Percentiles rank a stretch among this genome's conserved stretches.
Conservation (phyloP, 2,329 filamentous ascomycete species). For the Xylariales sp. region DNA sequence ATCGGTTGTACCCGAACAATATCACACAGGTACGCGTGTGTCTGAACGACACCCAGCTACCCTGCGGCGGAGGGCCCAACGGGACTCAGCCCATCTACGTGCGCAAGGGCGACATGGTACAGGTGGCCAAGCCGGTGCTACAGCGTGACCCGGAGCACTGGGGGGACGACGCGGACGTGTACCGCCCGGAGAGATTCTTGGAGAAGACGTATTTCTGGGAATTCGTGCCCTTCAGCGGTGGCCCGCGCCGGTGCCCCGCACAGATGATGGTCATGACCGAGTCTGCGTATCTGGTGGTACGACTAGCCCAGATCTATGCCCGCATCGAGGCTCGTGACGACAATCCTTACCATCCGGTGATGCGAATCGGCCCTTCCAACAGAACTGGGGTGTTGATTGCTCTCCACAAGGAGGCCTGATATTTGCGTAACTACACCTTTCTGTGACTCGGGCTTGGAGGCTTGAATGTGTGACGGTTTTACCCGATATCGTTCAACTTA, state of each 20-base stretch:
- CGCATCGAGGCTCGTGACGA: neutral
- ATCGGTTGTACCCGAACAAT: neutral
- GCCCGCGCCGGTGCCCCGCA: neutral
- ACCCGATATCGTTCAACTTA: no score
- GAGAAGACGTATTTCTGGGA: neutral
- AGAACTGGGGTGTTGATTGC: neutral
- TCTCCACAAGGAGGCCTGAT: neutral
- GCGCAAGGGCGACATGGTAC: neutral
- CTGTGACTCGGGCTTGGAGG: no score
- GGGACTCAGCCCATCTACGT: neutral
- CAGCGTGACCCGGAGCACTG: neutral
- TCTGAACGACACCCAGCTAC: neutral
- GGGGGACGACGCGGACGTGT: neutral
- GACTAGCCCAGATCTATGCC: neutral
- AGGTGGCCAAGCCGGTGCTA: neutral
- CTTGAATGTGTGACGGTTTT: no score
- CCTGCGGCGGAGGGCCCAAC: no score
- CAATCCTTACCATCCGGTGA: neutral
- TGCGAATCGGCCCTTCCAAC: neutral
- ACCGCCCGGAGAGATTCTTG: neutral
- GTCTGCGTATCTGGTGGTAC: neutral
- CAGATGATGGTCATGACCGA: neutral
- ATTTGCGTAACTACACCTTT: no score
- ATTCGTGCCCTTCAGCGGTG: neutral
- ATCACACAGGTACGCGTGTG: neutral